Conservation (phyloP, 257 asterid genomes). For the Scutellaria galericulata region DNA sequence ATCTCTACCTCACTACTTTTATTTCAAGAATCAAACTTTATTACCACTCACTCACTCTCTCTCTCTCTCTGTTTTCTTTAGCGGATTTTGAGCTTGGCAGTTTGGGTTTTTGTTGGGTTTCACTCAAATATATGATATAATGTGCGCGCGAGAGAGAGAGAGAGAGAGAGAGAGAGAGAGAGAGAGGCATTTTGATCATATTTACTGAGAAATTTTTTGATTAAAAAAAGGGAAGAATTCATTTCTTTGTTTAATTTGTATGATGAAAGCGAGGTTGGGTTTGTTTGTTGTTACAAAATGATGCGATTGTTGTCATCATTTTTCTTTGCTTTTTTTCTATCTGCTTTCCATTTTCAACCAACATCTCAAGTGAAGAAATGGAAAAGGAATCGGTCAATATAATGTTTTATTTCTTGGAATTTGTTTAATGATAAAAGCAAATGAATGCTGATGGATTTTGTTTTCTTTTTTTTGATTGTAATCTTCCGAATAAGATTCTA, state of each 20-base stretch:
- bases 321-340: not conserved
- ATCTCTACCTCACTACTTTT: constrained; percentile 8
- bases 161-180: constrained; percentile 10
- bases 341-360: constrained; percentile 37
- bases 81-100: constrained; percentile 44
- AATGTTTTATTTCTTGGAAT: not conserved
- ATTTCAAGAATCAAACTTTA: constrained; percentile 40
- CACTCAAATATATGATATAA: constrained; percentile 40
- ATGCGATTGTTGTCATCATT: constrained; percentile 42
- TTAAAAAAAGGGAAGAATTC: constrained; percentile 25
- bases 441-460: constrained; percentile 36
- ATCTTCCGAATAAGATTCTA: constrained; percentile 25
- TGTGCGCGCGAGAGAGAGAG: constrained; percentile 12
- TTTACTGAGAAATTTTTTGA: no score
- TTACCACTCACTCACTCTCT: not conserved
- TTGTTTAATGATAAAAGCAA: constrained; percentile 24
- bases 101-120: constrained; percentile 44
- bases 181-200: no score
- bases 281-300: constrained; percentile 36
- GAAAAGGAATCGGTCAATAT: not conserved
- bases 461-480: constrained; percentile 1
- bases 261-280: constrained; percentile 44
- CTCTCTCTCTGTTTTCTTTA: not conserved
- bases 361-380: constrained; percentile 15
- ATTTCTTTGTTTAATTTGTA: constrained; percentile 32